Percentiles rank a stretch among this genome's conserved stretches.
Evolutionary conservation across 2,329 filamentous ascomycete genomes (phyloP).

Genomic region (Fusarium tanahbumbuense): DNA sequence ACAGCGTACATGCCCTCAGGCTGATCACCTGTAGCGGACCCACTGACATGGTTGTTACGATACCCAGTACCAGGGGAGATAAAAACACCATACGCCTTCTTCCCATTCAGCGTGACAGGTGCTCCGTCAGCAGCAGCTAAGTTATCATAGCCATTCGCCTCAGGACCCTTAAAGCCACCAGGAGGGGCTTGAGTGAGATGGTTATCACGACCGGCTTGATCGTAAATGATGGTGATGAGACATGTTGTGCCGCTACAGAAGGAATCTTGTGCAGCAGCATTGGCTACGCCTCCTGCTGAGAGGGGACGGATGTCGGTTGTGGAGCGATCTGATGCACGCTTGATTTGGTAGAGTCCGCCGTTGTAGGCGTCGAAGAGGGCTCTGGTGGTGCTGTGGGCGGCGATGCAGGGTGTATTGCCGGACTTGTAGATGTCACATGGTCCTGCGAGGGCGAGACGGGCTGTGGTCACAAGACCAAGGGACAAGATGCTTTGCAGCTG

Average conservation of each 20-base stretch:
- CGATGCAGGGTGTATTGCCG: conserved; percentile 25
- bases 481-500: conserved; percentile 15
- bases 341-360: conserved; percentile 24
- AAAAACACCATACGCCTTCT: conserved; percentile 31
- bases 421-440: conserved; percentile 27
- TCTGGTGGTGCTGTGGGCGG: conserved; percentile 25
- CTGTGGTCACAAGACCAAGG: conserved; percentile 3
- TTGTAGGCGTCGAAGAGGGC: conserved; percentile 3
- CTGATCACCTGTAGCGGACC: conserved; percentile 21
- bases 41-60: conserved; percentile 14
- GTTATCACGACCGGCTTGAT: conserved; percentile 71
- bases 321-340: conserved; percentile 25
- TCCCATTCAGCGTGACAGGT: conserved; percentile 24
- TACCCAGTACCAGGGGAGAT: conserved; percentile 26
- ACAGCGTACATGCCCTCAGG: conserved; percentile 27
- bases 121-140: conserved; percentile 25
- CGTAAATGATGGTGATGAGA: conserved; percentile 72
- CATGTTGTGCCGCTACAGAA: conserved; percentile 73
- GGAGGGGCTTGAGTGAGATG: conserved; percentile 71
- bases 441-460: conserved; percentile 12
- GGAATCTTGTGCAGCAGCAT: conserved; percentile 68
- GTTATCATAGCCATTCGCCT: conserved; percentile 21
- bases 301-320: conserved; percentile 10
- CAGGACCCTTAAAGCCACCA: conserved; percentile 57
- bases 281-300: conserved; percentile 70